Conservation (phyloP, 2,329 filamentous ascomycete species). For the Fusarium guadeloupense region DNA sequence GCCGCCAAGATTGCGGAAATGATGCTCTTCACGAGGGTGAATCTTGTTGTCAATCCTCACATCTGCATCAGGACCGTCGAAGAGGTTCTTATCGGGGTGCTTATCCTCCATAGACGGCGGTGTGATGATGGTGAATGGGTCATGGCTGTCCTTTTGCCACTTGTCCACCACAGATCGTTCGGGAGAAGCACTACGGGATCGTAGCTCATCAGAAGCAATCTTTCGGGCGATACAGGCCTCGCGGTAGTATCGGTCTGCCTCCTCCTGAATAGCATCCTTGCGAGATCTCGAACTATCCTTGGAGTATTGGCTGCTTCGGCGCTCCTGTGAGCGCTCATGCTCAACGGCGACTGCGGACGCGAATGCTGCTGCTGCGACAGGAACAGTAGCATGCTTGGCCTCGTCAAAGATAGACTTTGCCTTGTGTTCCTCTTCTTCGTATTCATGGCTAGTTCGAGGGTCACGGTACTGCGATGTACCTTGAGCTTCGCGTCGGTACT, state of each 20-base stretch:
- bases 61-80: constrained; percentile 70
- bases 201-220: constrained; percentile 63
- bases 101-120: constrained; percentile 61
- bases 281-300: constrained; percentile 43
- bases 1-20: constrained; percentile 45
- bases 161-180: constrained; percentile 65
- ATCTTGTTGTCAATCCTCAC: constrained; percentile 69
- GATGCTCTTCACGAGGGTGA: constrained; percentile 60
- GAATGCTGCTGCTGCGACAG: constrained; percentile 58
- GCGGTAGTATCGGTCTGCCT: constrained; percentile 67
- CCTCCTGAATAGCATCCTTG: constrained; percentile 62
- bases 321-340: constrained; percentile 50
- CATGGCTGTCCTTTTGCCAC: constrained; percentile 55
- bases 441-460: constrained; percentile 36
- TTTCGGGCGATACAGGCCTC: constrained; percentile 63
- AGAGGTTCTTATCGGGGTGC: constrained; percentile 58
- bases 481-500: constrained; percentile 40
- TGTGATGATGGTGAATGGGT: constrained; percentile 60
- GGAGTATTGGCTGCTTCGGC: constrained; percentile 46
- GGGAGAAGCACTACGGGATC: constrained; percentile 61
- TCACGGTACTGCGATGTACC: constrained; percentile 29
- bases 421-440: constrained; percentile 54
- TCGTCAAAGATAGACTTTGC: constrained; percentile 57
- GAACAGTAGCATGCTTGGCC: constrained; percentile 58
- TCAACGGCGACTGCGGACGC: constrained; percentile 58